Evolutionary conservation across 176 grass and related monocot genomes (phyloP).

Genomic region (Oryza glaberrima): DNA sequence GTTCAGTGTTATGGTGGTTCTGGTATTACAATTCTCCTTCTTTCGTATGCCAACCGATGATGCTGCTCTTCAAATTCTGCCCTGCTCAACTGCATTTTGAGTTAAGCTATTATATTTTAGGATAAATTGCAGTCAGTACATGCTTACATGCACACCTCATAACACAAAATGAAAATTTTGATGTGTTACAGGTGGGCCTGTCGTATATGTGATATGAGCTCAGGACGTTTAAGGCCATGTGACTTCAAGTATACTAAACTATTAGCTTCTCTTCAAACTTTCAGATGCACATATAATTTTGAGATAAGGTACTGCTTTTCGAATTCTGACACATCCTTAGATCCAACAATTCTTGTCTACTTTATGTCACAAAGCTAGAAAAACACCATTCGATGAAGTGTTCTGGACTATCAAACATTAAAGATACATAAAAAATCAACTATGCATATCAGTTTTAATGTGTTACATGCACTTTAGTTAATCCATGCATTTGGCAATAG

Average conservation of each 20-base stretch:
- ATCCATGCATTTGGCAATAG: conserved; percentile 15
- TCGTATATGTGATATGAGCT: conserved; percentile 68
- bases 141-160: background rate
- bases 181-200: conserved; percentile 62
- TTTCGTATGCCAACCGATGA: conserved; percentile 26
- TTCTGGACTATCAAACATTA: background rate
- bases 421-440: conserved; percentile 2
- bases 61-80: conserved; percentile 23
- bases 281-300: conserved; percentile 94
- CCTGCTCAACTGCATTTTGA: background rate
- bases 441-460: background rate
- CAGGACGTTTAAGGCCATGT: conserved; percentile 71
- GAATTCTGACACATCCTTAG: background rate
- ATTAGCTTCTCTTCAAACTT: conserved; percentile 82
- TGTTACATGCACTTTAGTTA: background rate
- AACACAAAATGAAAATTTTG: conserved; percentile 6
- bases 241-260: conserved; percentile 84
- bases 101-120: background rate
- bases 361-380: background rate
- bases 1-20: background rate
- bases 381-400: conserved; percentile 8
- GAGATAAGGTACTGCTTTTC: conserved; percentile 63
- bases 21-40: background rate
- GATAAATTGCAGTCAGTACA: conserved; percentile 4
- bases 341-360: too few species aligned